Percentiles rank a stretch among this genome's conserved stretches.
These are phyloP conservation scores for Colletotrichum brevisporum DNA, from an alignment of 2,329 filamentous ascomycete genomes.

Conservation along the genomic window DNA sequence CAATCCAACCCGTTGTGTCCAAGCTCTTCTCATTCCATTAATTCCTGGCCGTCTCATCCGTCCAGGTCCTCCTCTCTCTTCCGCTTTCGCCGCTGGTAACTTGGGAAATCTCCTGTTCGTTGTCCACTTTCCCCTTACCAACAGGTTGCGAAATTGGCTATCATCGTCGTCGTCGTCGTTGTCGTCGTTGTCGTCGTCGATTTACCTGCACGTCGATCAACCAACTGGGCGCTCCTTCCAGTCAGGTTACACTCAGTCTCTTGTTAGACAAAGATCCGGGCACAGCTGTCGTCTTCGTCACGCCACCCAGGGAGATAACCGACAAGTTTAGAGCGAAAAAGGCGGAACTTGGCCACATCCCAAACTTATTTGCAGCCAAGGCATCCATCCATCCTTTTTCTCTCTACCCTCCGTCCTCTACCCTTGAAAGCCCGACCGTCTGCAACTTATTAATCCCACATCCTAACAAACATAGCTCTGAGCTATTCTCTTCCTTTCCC, in stretches of 20 bases:
- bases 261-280: slow-evolving; percentile 28
- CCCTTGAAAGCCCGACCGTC: slow-evolving; percentile 33
- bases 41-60: slow-evolving; percentile 26
- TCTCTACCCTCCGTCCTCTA: slow-evolving; percentile 19
- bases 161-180: slow-evolving; percentile 1
- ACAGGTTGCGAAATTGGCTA: not conserved
- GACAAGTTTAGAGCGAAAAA: slow-evolving; percentile 40
- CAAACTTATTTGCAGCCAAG: slow-evolving; percentile 39
- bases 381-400: slow-evolving; percentile 26
- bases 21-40: slow-evolving; percentile 22
- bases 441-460: slow-evolving; percentile 27
- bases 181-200: slow-evolving; percentile 2
- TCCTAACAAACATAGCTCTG: slow-evolving; percentile 10
- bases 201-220: slow-evolving; percentile 11
- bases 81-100: slow-evolving; percentile 16
- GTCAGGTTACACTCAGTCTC: not conserved
- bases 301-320: slow-evolving; percentile 40
- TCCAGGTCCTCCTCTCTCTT: slow-evolving; percentile 16
- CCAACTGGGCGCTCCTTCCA: not conserved
- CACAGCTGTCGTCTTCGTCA: slow-evolving; percentile 31
- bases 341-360: slow-evolving; percentile 39
- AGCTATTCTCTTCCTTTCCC: not conserved
- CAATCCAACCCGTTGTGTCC: slow-evolving; percentile 13
- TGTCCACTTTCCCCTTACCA: slow-evolving; percentile 4
- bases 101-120: slow-evolving; percentile 13